Percentiles rank a stretch among this genome's conserved stretches.
These are phyloP conservation scores for Asterophora parasitica DNA, from an alignment of 768 basidiomycete species.

Conservation along the genomic window DNA sequence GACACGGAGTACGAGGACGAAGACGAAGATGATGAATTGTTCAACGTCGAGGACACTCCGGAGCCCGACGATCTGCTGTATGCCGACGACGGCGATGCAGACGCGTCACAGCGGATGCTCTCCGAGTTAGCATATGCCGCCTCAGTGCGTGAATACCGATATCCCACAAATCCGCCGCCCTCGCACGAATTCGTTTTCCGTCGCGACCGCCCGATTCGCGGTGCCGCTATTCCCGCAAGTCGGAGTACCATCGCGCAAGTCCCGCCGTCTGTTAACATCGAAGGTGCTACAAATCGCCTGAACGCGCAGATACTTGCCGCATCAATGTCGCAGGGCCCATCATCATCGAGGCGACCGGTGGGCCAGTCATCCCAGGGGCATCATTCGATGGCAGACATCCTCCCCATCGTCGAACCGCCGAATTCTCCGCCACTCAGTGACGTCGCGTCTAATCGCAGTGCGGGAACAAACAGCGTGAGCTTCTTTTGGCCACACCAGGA, in stretches of 20 bases:
- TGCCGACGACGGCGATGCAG: constrained; percentile 30
- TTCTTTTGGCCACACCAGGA: constrained; percentile 60
- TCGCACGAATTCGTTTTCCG: constrained; percentile 32
- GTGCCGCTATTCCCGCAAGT: constrained; percentile 20
- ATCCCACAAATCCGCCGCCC: constrained; percentile 23
- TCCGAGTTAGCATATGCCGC: constrained; percentile 22
- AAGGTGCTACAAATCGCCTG: constrained; percentile 29
- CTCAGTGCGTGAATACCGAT: constrained; percentile 16
- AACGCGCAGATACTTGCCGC: constrained; percentile 33
- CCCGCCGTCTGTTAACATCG: constrained; percentile 28
- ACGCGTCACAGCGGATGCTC: constrained; percentile 24
- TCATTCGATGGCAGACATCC: constrained; percentile 37
- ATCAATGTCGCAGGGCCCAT: constrained; percentile 26
- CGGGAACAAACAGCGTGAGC: constrained; percentile 45
- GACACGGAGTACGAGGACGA: constrained; percentile 67
- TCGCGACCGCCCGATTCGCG: constrained; percentile 27
- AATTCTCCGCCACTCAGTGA: constrained; percentile 60
- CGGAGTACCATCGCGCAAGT: constrained; percentile 13
- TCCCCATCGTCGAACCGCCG: constrained; percentile 60
- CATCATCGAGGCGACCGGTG: constrained; percentile 35
- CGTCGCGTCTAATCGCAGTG: constrained; percentile 51
- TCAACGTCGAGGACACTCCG: constrained; percentile 43
- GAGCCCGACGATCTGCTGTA: constrained; percentile 34
- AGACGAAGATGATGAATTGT: constrained; percentile 49
- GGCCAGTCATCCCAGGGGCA: constrained; percentile 28